phyloP scores from a whole-genome alignment of 805 yeast species.

The Starmera dryadoides region DNA sequence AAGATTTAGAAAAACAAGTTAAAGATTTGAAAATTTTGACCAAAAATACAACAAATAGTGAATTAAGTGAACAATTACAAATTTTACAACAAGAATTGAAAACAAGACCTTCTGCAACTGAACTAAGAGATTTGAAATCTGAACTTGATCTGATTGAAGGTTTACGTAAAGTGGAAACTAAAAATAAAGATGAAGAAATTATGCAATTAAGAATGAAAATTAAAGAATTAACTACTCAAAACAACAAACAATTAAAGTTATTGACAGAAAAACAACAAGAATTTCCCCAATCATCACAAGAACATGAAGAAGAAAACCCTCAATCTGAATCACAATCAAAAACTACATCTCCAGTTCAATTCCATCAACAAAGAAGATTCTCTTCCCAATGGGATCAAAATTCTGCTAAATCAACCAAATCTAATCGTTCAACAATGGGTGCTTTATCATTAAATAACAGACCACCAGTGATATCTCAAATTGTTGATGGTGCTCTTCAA shows the following conservation, averaged over 20 bases:
- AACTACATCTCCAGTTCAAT: too few relatives aligned
- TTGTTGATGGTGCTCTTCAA: conserved; percentile 31
- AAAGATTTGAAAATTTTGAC: conserved; percentile 5
- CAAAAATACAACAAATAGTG: conserved; percentile 14
- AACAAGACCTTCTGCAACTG: conserved; percentile 33
- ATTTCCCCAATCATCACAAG: too few relatives aligned
- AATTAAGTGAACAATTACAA: conserved; percentile 18
- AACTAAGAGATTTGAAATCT: conserved; percentile 37
- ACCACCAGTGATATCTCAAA: conserved; percentile 20
- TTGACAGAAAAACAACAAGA: too few relatives aligned
- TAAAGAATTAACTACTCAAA: neutral
- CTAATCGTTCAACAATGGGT: conserved; percentile 1
- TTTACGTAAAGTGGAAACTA: conserved; percentile 21
- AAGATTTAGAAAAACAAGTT: conserved; percentile 6
- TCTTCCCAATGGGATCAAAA: neutral
- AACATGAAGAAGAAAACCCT: neutral
- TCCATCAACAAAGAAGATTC: too few relatives aligned
- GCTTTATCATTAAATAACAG: conserved; percentile 6
- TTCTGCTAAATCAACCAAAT: too few relatives aligned
- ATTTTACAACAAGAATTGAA: conserved; percentile 17
- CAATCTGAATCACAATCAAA: neutral
- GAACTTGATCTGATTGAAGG: conserved; percentile 34
- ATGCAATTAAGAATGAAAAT: conserved; percentile 12
- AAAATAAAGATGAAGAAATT: conserved; percentile 20
- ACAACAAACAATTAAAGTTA: too few relatives aligned